Evolutionary conservation across 2,329 filamentous ascomycete genomes (phyloP), one percentile per base, ranked within the genome.

Genomic region (Cladobotryum mycophilum): DNA sequence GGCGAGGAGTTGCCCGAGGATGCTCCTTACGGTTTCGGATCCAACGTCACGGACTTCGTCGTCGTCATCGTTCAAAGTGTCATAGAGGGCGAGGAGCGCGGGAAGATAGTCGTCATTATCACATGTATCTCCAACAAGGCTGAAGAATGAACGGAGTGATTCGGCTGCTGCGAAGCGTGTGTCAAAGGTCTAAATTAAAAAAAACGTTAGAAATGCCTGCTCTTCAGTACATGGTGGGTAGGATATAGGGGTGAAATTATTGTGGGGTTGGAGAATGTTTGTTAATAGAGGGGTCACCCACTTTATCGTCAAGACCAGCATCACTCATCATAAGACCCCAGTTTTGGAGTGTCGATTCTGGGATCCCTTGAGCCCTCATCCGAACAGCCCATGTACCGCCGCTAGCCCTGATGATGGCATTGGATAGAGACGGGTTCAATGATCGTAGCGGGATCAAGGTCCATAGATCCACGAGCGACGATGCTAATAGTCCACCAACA

Each of bases 21-120:
- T 64, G 18, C 61, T 64, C 5, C 68, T 63, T 0, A 76, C 72
- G 1, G 79, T 75, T 0, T 59, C 53, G 2, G 84, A 79, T 7
- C 84, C 85, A 1, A 79, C 65, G 34, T 85, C 79, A 41, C 92
- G 82, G 55, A 96, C 80, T 51, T 96, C 90, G 55, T 96, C 89
- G 62, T 97, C 92, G 63, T 97, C 92, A 63, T 97, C 93, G 62
- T 88, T 87, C 4, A 95, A 76, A 42, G 83, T 75, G 62, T 89
- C 84, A 66, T 93, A 91, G 1, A 92, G 70, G 3, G 84, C 74
- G 5, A 89, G 65, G 47, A 86, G 78, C 30, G 80, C 71, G 1
- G 79, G 71, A 1, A 89, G 66, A 34, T 81, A 69, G 13, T 65
- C 63, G 36, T 67, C 56, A 41, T 55, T 54, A 53, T 61, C 53